phyloP scores from a whole-genome alignment of 805 yeast genomes.

The Lipomyces kockii region DNA sequence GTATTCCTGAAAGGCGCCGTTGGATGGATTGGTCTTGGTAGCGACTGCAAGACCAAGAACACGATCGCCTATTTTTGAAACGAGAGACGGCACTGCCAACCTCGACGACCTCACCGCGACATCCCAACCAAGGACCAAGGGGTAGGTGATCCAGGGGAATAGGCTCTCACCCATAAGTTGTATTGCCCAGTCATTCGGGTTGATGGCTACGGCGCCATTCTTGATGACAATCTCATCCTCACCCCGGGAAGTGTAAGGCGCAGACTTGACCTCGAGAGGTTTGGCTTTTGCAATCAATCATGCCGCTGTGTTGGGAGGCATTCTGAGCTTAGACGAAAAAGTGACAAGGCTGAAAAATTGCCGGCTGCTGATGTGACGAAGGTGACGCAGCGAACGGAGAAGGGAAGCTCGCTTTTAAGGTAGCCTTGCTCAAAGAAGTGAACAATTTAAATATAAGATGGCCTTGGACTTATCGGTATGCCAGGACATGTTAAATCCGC shows the following conservation, averaged over 20 bases:
- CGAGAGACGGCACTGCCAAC: constrained; percentile 36
- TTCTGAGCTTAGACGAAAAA: not conserved
- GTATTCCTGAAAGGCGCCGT: no score
- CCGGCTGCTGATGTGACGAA: no score
- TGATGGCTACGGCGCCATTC: constrained; percentile 37
- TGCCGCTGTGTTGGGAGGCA: constrained; percentile 15
- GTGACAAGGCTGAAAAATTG: no score
- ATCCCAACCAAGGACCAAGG: constrained; percentile 38
- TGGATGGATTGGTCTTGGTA: no score
- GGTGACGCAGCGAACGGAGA: no score
- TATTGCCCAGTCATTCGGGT: constrained; percentile 39
- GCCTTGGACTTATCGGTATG: no score
- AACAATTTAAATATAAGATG: no score
- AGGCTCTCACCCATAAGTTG: constrained; percentile 3
- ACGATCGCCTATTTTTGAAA: constrained; percentile 39
- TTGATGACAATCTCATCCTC: constrained; percentile 35
- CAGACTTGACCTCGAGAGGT: constrained; percentile 13
- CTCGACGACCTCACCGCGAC: constrained; percentile 41
- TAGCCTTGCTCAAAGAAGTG: no score
- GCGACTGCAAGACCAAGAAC: no score
- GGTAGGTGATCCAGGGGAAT: constrained; percentile 18
- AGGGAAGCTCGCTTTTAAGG: no score
- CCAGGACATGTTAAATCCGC: no score
- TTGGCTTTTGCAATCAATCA: not conserved
- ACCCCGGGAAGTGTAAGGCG: constrained; percentile 17